Evolutionary conservation across 2,329 filamentous ascomycete genomes (phyloP).

Genomic region (Colletotrichum shisoi): DNA sequence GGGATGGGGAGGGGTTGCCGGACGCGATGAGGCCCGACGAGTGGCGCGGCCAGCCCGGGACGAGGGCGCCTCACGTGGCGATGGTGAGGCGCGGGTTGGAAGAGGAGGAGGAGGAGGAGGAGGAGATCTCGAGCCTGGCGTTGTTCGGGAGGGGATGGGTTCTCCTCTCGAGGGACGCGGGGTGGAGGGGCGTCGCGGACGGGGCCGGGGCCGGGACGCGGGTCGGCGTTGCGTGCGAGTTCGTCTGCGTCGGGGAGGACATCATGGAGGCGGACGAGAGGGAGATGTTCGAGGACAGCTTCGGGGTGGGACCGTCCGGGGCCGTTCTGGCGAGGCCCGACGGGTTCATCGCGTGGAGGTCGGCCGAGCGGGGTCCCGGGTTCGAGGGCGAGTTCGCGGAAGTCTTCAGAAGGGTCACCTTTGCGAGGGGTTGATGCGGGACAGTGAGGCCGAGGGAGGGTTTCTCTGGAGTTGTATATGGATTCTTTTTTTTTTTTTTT

Average conservation of each 20-base stretch:
- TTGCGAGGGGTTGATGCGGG: neutral
- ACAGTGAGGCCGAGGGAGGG: neutral
- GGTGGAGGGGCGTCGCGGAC: slow-evolving; percentile 42
- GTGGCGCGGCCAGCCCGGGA: slow-evolving; percentile 42
- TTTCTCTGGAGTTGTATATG: too few relatives aligned
- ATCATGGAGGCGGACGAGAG: neutral
- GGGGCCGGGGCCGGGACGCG: neutral
- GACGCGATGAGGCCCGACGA: slow-evolving; percentile 40
- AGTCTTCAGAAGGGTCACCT: neutral
- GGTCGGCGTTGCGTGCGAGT: slow-evolving; percentile 6
- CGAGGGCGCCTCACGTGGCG: slow-evolving; percentile 40
- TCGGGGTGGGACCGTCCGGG: slow-evolving; percentile 4
- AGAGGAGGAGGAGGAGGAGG: neutral
- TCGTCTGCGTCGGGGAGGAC: neutral
- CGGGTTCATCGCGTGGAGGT: slow-evolving; percentile 21
- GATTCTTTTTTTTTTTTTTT: too few relatives aligned
- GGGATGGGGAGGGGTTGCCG: neutral
- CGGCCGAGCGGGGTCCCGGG: neutral
- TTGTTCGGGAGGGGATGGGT: slow-evolving; percentile 40
- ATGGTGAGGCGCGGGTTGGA: slow-evolving; percentile 3
- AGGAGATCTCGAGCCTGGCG: slow-evolving; percentile 7
- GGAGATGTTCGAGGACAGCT: slow-evolving; percentile 1
- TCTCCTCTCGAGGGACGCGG: slow-evolving; percentile 50
- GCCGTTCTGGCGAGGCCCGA: slow-evolving; percentile 24
- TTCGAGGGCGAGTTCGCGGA: neutral